phyloP scores from a whole-genome alignment of 306 rosid species.

The Quercus wislizeni region DNA sequence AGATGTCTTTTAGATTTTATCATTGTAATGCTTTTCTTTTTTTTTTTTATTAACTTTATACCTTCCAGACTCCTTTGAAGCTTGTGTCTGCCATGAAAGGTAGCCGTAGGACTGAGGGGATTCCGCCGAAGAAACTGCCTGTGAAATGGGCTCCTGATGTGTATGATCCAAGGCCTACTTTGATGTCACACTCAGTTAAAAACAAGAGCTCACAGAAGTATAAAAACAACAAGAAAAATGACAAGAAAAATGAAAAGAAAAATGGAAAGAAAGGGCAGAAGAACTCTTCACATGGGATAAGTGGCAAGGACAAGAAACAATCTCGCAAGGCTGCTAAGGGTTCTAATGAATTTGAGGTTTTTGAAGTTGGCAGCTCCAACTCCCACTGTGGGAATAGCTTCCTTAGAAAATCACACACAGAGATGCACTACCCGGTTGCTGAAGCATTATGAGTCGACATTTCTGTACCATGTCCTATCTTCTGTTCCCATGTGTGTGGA shows the following conservation, averaged over 20 bases:
- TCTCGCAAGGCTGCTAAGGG: constrained; percentile 34
- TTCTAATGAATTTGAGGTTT: constrained; percentile 45
- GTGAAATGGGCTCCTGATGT: constrained; percentile 92
- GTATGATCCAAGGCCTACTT: constrained; percentile 73
- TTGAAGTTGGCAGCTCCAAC: constrained; percentile 43
- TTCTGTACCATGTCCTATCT: constrained; percentile 1
- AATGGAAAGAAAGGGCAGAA: constrained; percentile 67
- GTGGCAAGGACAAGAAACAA: constrained; percentile 64
- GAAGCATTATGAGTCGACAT: constrained; percentile 56
- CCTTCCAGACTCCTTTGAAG: constrained; percentile 53
- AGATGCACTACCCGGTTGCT: constrained; percentile 58
- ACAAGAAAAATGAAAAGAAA: constrained; percentile 38
- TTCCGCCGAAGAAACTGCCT: constrained; percentile 33
- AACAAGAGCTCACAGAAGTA: constrained; percentile 69
- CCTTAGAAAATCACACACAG: constrained; percentile 43
- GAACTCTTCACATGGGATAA: constrained; percentile 46
- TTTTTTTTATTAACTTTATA: not conserved
- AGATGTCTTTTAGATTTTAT: not conserved
- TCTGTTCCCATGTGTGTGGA: constrained; percentile 19
- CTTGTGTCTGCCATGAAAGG: constrained; percentile 86
- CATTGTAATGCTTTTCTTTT: not conserved
- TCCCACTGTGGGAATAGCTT: constrained; percentile 54
- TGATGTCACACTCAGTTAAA: constrained; percentile 48
- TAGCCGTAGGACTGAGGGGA: constrained; percentile 52
- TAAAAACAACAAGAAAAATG: constrained; percentile 54